Conservation (phyloP, 169 alveolate species). For the Pseudocohnilembus persalinus region DNA sequence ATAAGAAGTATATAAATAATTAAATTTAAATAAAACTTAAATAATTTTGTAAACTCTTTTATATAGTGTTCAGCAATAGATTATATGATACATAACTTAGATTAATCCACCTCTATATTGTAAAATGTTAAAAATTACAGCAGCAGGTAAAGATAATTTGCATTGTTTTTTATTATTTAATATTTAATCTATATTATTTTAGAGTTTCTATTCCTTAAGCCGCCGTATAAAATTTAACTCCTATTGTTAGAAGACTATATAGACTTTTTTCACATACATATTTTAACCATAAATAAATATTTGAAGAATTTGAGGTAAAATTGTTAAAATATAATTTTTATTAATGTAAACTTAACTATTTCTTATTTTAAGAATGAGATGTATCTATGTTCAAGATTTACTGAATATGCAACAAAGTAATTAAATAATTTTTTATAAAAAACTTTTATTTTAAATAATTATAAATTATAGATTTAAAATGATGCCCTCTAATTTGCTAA, state of each 20-base stretch:
- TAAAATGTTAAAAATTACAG: constrained; percentile 74
- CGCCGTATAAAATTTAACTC: constrained; percentile 55
- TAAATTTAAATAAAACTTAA: background rate
- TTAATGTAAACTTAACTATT: no score
- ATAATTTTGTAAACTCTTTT: background rate
- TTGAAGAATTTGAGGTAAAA: constrained; percentile 75
- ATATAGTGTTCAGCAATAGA: constrained; percentile 89
- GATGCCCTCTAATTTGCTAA: constrained; percentile 71
- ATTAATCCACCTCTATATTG: constrained; percentile 79
- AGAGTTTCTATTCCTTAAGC: constrained; percentile 71
- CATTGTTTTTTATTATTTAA: background rate
- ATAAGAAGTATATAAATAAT: constrained; percentile 56
- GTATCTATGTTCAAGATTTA: constrained; percentile 87
- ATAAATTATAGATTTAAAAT: constrained; percentile 58
- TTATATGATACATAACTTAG: constrained; percentile 91
- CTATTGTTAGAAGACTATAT: constrained; percentile 79
- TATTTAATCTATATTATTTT: constrained; percentile 5
- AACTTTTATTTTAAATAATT: no score
- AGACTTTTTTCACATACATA: constrained; percentile 84
- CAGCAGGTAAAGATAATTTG: constrained; percentile 45
- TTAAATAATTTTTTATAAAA: background rate
- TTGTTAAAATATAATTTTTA: background rate
- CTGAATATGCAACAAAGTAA: constrained; percentile 75
- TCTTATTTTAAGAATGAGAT: constrained; percentile 58
- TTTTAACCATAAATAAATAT: constrained; percentile 84